Percentiles rank a stretch among this genome's conserved stretches.
These are phyloP conservation scores for Orbilia quercus DNA, from an alignment of 2,329 filamentous ascomycete species.

Conservation along the genomic window DNA sequence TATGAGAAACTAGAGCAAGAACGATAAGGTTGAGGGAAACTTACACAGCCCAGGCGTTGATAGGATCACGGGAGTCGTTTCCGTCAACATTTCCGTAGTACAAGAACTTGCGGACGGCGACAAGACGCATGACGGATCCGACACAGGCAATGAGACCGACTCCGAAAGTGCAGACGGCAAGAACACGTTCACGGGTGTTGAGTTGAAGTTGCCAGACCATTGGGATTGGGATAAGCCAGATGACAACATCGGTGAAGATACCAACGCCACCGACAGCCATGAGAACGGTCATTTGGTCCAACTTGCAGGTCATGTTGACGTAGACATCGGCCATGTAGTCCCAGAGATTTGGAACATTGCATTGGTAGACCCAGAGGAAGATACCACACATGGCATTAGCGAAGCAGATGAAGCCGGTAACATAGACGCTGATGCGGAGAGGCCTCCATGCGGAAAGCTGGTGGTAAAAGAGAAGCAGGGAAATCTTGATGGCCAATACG, in stretches of 20 bases:
- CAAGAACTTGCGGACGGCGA: conserved; percentile 39
- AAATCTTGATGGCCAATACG: conserved; percentile 44
- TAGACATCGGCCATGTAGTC: conserved; percentile 46
- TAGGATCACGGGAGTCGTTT: conserved; percentile 48
- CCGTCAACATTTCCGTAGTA: conserved; percentile 54
- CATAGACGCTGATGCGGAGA: conserved; percentile 50
- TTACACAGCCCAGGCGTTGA: conserved; percentile 55
- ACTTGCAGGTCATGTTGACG: conserved; percentile 38
- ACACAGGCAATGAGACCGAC: conserved; percentile 50
- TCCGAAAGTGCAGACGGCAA: conserved; percentile 52
- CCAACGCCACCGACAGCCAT: conserved; percentile 52
- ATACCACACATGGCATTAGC: conserved; percentile 51
- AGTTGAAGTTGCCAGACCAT: conserved; percentile 55
- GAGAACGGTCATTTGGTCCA: conserved; percentile 52
- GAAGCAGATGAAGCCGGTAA: conserved; percentile 51
- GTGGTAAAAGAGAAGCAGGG: conserved; percentile 48
- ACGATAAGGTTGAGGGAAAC: neutral
- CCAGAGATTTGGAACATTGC: conserved; percentile 45
- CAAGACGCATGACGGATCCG: conserved; percentile 43
- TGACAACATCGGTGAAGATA: conserved; percentile 53
- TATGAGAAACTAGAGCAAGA: neutral
- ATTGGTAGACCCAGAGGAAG: conserved; percentile 54
- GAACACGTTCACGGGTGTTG: conserved; percentile 45
- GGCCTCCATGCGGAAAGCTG: conserved; percentile 49
- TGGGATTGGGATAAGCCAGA: conserved; percentile 52